Evolutionary conservation across 1,284 basidiomycete species (phyloP), one percentile per base, ranked within the genome.

Genomic region (Inonotus obliquus): DNA sequence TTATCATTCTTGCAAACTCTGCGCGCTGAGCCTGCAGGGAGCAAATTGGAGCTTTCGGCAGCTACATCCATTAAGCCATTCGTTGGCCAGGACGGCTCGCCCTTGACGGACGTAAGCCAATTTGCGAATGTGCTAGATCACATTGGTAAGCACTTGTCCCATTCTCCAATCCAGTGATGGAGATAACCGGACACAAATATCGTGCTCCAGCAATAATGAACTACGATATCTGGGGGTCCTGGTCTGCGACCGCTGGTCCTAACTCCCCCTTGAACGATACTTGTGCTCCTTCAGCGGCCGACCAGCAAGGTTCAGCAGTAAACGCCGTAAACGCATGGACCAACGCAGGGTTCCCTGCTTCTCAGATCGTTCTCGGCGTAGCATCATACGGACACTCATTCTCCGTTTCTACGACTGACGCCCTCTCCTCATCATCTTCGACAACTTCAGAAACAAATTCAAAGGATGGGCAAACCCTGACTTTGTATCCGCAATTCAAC

Each of bases 211-310:
- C 86, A 52, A 80, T 95, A 69, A 96, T 96, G 92, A 92, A 91
- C 76, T 95, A 95, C 75, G 93, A 95, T 70, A 77, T 93, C 60
- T 91, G 81, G 79, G 81, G 87, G 66, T 75, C 80, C 69, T 74
- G 77, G 77, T 80, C 75, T 29, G 35, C 56, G 9, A 65, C 68
- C 11, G 81, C 81, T 14, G 92, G 92, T 3, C 84, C 94, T 17
- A 92, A 94, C 73, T 86, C 93, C 1, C 92, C 94, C 14, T 78
- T 96, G 35, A 79, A 86, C 61, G 86, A 96, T 72, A 80, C 81
- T 0, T 96, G 94, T 72, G 82, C 85, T 2, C 27, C 61, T 2
- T 76, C 85, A 54, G 68, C 80, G 0, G 74, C 73, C 1, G 76
- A 85, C 65, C 88, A 86, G 60, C 76, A 79, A 54, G 92, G 91